Evolutionary conservation across 208 protist species (phyloP), one percentile per base, ranked within the genome.

Genomic region (Trypanosoma lewisi): DNA sequence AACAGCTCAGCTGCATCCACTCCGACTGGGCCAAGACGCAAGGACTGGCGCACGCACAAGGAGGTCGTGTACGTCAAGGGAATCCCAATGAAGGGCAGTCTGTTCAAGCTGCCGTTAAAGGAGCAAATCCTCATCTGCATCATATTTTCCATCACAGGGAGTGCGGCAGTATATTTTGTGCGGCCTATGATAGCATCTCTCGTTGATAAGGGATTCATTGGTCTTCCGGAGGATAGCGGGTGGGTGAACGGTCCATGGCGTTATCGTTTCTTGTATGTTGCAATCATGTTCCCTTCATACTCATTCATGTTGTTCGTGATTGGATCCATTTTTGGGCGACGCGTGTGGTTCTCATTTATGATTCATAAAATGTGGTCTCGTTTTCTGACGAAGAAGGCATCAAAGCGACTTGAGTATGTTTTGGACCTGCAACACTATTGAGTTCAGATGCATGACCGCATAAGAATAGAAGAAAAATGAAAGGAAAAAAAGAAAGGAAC

Each of bases 341-440:
- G 87, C 16, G 75, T 94, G 9, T 94, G 87, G 87, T 94, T 94
- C 56, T 85, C 82, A n/a, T 91, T 91, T 36, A 94, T 94, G 87
- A 82, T 94, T 59, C 81, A 88, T 61, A 94, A 94, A 75, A 94
- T 94, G 87, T 94, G 87, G 87, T 83, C 77, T 1, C 84, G 87
- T 45, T 88, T 91, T 44, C 65, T 94, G 12, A 80, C 87, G 9
- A 77, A 73, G 53, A 82, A 68, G 12, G 83, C 62, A 0, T 70
- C 75, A 41, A 69, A 75, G 30, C 71, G 80, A 2, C 64, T 94
- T 54, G 57, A 62, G 36, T 65, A 83, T 75, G 48, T 91, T 11
- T 70, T 94, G 44, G 87, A 94, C 34, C 67, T 94, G 45, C 81
- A 86, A 59, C 87, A 93, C 56, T 93, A 91, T 41, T 93, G 70